phyloP scores from a whole-genome alignment of 306 rosid species.

The Crataegus laevigata region DNA sequence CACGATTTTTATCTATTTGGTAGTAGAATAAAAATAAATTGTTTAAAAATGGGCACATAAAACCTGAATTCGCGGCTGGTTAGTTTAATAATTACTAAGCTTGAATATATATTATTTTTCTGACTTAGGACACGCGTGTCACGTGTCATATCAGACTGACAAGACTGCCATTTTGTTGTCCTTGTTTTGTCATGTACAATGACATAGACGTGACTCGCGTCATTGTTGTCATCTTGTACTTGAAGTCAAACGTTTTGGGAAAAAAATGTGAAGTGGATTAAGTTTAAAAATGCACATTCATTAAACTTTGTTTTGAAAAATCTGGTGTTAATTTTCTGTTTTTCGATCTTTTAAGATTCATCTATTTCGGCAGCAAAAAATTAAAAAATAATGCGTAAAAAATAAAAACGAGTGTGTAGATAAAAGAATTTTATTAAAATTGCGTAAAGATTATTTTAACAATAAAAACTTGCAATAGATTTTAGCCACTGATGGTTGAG shows the following conservation, averaged over 20 bases:
- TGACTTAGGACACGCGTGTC: background rate
- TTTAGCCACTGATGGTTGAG: too few relatives aligned
- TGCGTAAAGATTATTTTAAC: too few relatives aligned
- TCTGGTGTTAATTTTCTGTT: background rate
- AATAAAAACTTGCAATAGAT: too few relatives aligned
- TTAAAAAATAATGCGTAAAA: too few relatives aligned
- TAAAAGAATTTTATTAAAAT: too few relatives aligned
- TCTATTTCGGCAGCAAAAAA: too few relatives aligned
- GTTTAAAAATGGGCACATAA: background rate
- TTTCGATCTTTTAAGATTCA: accelerated
- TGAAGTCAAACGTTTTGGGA: background rate
- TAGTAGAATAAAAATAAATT: background rate
- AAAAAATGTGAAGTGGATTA: too few relatives aligned
- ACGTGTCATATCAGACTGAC: background rate
- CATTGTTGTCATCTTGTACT: background rate
- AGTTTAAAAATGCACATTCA: background rate
- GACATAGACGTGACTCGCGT: background rate
- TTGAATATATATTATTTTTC: background rate
- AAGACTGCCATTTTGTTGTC: background rate
- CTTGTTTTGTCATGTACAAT: background rate
- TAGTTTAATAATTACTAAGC: background rate
- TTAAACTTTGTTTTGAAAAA: background rate
- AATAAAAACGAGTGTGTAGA: too few relatives aligned
- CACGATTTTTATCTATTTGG: background rate
- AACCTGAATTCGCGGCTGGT: background rate